Conservation (phyloP, 305 asterid species). For the Galium porrigens region DNA sequence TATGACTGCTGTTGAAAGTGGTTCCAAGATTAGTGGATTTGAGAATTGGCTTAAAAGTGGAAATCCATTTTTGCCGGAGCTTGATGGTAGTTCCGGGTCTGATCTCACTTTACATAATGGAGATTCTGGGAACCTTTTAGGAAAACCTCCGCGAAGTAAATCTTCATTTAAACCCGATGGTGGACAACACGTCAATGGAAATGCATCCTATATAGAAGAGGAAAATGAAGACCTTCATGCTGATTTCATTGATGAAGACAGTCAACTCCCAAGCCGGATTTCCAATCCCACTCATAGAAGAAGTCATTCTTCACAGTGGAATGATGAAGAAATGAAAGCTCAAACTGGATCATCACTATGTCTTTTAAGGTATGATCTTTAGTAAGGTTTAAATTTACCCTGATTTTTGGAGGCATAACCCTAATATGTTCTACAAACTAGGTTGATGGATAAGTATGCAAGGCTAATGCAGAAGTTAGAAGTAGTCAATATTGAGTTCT, state of each 20-base stretch:
- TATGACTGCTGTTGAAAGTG: slow-evolving; percentile 35
- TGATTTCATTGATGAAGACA: slow-evolving; percentile 98
- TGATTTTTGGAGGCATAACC: slow-evolving; percentile 20
- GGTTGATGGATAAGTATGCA: slow-evolving; percentile 96
- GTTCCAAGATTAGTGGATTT: slow-evolving; percentile 59
- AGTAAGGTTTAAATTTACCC: slow-evolving; percentile 14
- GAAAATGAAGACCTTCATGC: slow-evolving; percentile 99
- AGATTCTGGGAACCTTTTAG: slow-evolving; percentile 32
- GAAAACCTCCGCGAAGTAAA: slow-evolving; percentile 24
- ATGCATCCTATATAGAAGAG: slow-evolving; percentile 52
- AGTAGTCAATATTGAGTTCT: slow-evolving; percentile 75
- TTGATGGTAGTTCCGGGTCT: slow-evolving; percentile 33
- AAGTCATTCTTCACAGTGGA: slow-evolving; percentile 41
- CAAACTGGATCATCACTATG: slow-evolving; percentile 90
- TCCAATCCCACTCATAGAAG: slow-evolving; percentile 46
- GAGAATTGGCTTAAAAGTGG: slow-evolving; percentile 62
- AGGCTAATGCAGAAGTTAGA: slow-evolving; percentile 94
- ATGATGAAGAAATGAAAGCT: slow-evolving; percentile 46
- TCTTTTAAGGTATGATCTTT: slow-evolving; percentile 55
- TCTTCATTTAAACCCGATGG: slow-evolving; percentile 31
- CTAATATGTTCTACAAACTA: slow-evolving; percentile 26
- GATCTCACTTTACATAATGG: slow-evolving; percentile 36
- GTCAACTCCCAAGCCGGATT: slow-evolving; percentile 97
- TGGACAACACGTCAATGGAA: slow-evolving; percentile 45
- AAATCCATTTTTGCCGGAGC: slow-evolving; percentile 58